Percentiles rank a stretch among this genome's conserved stretches.
Conservation (phyloP, 768 basidiomycete genomes). For the Rubroboletus satanas region DNA sequence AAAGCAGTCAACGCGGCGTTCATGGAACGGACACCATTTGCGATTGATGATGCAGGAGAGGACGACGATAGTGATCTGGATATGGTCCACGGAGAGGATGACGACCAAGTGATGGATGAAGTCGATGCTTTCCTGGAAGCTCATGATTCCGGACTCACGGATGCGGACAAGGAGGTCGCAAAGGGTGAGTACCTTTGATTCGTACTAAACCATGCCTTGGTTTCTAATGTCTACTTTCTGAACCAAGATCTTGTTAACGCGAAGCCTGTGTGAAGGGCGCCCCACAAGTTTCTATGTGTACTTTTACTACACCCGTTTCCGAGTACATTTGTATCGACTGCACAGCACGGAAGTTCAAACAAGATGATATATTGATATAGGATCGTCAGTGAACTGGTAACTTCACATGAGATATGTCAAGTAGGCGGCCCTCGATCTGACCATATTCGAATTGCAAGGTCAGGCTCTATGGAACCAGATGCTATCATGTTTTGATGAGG, state of each 20-base stretch:
- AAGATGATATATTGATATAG: slow-evolving; percentile 7
- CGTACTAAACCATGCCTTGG: neutral
- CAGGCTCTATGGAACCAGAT: slow-evolving; percentile 81
- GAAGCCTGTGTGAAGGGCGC: slow-evolving; percentile 41
- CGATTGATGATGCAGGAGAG: slow-evolving; percentile 86
- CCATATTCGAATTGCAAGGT: slow-evolving; percentile 83
- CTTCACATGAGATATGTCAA: slow-evolving; percentile 4
- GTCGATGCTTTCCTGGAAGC: slow-evolving; percentile 95
- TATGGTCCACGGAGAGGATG: slow-evolving; percentile 53
- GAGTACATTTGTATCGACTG: slow-evolving; percentile 6
- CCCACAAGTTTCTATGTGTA: slow-evolving; percentile 7
- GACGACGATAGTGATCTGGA: slow-evolving; percentile 60
- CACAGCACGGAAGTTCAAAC: slow-evolving; percentile 3
- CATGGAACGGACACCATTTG: slow-evolving; percentile 91
- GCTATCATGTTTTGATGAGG: slow-evolving; percentile 85
- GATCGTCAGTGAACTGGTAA: neutral
- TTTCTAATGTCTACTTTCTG: neutral
- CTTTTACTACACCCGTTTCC: slow-evolving; percentile 8
- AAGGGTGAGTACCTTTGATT: slow-evolving; percentile 49
- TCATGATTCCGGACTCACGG: slow-evolving; percentile 80
- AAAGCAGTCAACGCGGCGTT: slow-evolving; percentile 76
- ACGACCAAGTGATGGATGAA: slow-evolving; percentile 87
- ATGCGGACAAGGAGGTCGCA: slow-evolving; percentile 73
- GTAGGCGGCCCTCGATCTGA: slow-evolving; percentile 41
- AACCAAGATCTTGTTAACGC: slow-evolving; percentile 55